Evolutionary conservation across 2,329 filamentous ascomycete species (phyloP).

Genomic region (Aspergillus sp.): DNA sequence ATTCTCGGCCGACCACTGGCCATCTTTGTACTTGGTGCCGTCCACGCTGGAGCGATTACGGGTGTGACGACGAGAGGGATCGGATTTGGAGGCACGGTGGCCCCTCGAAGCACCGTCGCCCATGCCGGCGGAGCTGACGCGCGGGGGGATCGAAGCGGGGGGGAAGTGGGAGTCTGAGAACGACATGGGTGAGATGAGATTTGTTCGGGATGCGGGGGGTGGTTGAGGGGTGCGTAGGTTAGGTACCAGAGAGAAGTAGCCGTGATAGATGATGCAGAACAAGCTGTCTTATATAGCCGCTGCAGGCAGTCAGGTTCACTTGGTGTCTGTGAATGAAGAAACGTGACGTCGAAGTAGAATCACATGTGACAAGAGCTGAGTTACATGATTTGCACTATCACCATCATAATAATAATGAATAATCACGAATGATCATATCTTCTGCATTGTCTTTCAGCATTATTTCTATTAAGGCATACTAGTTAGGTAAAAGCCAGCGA

Average conservation of each 20-base stretch:
- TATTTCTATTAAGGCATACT: too few species aligned
- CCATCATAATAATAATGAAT: too few species aligned
- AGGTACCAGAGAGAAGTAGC: too few species aligned
- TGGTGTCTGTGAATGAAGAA: neutral
- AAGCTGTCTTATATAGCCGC: neutral
- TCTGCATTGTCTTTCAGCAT: too few species aligned
- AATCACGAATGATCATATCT: too few species aligned
- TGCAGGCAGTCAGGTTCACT: neutral
- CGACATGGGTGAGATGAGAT: conserved; percentile 3
- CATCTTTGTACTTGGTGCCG: conserved; percentile 37
- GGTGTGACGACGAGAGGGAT: conserved; percentile 20
- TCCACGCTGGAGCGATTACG: conserved; percentile 38
- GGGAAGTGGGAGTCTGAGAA: conserved; percentile 39
- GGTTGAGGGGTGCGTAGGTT: neutral
- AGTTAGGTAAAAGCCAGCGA: too few species aligned
- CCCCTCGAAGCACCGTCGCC: conserved; percentile 23
- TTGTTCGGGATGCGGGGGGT: neutral
- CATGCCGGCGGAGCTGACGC: conserved; percentile 66
- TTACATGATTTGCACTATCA: neutral
- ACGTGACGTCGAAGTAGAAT: neutral
- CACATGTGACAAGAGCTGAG: neutral
- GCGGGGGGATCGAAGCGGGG: conserved; percentile 68
- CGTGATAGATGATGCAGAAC: neutral
- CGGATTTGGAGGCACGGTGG: too few species aligned
- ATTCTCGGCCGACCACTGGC: conserved; percentile 37